Evolutionary conservation across 2,329 filamentous ascomycete species (phyloP), one percentile per base, ranked within the genome.

Genomic region (Trichoderma sp.): DNA sequence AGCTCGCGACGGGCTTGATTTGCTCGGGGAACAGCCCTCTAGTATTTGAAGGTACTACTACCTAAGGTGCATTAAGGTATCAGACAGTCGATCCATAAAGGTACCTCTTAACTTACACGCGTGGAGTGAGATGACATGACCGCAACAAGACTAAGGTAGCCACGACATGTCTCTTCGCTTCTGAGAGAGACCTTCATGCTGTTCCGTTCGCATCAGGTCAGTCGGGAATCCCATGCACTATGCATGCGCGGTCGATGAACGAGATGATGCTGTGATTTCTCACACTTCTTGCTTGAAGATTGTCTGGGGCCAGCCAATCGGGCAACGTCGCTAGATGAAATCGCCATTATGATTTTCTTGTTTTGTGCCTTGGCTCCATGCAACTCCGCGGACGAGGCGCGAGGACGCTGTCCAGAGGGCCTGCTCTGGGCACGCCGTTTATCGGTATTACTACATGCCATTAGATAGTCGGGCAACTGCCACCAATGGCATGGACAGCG

Each of bases 301-400:
- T 73, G 71, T 74, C 73, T 68, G 73, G 73, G 73, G 73, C 63
- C 68, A 63, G 59, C 73, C 73, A 74, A 74, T 74, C 71, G 68
- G 63, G 54, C 48, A 26, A 19, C 26, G 59, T 63, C 58, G 64
- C 64, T 58, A 57, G 47, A 47, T 39, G 57, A 28, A 47, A 21
- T 48, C 44, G 60, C 71, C 71, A 70, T 67, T 72, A 12, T 34
- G 51, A 47, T 51, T 66, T 48, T 43, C 47, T 51, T 43, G 43
- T 63, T 56, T 45, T 62, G 58, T 50, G 43, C 30, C 58, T 61
- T 61, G 47, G 50, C 39, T 60, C 41, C 48, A 61, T 26, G 60
- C 60, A 62, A 62, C 64, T 68, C 66, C 66, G 66, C 66, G 66
- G 66, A 62, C 50, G 61, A 52, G 61, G 65, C 63, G 63, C 63